Percentiles rank a stretch among this genome's conserved stretches.
These are phyloP conservation scores for Backusella circina DNA, from an alignment of 192 early-diverging fungal genomes.

Conservation along the genomic window DNA sequence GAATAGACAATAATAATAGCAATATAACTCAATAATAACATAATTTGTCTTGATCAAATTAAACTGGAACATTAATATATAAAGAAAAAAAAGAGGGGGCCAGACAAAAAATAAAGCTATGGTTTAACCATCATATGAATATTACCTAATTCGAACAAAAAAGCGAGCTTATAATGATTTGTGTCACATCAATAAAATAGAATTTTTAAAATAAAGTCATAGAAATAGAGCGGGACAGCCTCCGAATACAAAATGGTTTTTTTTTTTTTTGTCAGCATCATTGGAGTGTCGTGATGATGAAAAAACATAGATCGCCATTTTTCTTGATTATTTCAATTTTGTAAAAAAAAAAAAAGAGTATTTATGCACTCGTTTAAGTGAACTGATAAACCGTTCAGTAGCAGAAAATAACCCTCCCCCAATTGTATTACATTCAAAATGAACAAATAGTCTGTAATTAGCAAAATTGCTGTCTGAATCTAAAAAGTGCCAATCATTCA, in stretches of 20 bases:
- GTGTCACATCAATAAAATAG: constrained; percentile 3
- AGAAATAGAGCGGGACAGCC: neutral
- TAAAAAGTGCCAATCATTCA: neutral
- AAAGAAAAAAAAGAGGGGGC: neutral
- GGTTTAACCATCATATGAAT: neutral
- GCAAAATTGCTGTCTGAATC: neutral
- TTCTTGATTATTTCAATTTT: neutral
- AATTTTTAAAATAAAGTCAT: neutral
- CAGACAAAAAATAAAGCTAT: neutral
- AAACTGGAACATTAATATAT: neutral
- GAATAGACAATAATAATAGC: neutral
- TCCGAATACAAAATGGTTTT: neutral
- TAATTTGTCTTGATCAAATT: neutral
- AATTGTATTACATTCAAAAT: neutral
- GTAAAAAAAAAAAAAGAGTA: neutral
- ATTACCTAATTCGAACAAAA: neutral
- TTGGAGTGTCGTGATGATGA: neutral
- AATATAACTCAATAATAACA: neutral
- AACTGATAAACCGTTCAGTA: neutral
- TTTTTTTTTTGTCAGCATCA: neutral
- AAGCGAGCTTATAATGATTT: neutral
- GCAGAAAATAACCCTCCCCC: neutral
- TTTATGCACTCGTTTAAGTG: neutral
- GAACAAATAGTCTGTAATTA: neutral
- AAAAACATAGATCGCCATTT: neutral